Conservation (phyloP, 2,329 filamentous ascomycete genomes). For the Cryphonectria japonica region DNA sequence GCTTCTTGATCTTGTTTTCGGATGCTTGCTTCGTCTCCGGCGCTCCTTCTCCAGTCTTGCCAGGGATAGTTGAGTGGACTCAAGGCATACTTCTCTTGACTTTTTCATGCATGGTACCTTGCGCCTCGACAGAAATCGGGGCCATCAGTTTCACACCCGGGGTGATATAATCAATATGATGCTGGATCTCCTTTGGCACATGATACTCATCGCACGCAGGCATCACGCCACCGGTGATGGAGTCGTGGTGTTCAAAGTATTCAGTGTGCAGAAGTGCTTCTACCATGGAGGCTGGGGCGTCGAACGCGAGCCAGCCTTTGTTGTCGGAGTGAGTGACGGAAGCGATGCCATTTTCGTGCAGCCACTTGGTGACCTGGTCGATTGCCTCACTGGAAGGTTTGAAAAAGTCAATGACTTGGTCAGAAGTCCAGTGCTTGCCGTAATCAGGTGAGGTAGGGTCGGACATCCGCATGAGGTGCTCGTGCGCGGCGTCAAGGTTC, state of each 20-base stretch:
- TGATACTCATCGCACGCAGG: conserved; percentile 31
- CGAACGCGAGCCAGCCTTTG: conserved; percentile 36
- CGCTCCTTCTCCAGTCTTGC: not conserved
- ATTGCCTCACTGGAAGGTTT: conserved; percentile 38
- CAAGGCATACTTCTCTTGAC: conserved; percentile 14
- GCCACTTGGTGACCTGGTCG: conserved; percentile 35
- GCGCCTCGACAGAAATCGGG: conserved; percentile 23
- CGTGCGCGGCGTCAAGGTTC: conserved; percentile 34
- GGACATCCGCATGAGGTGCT: conserved; percentile 36
- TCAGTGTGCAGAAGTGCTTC: conserved; percentile 35
- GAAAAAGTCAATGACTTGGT: conserved; percentile 43
- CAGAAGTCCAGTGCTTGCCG: conserved; percentile 42
- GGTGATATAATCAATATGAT: conserved; percentile 31
- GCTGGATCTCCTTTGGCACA: conserved; percentile 25
- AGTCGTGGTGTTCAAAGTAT: conserved; percentile 35
- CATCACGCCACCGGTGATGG: conserved; percentile 32
- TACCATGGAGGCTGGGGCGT: conserved; percentile 33
- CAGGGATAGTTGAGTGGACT: not conserved
- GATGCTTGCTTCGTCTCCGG: not conserved
- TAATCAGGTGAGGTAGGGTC: conserved; percentile 39
- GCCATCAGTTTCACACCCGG: conserved; percentile 30
- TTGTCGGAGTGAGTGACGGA: conserved; percentile 29
- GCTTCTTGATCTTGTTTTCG: not conserved
- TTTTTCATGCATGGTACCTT: conserved; percentile 1
- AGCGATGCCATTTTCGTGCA: conserved; percentile 23